These are phyloP conservation scores for Solanum infundibuliforme DNA, from an alignment of 257 asterid species.

Conservation along the genomic window DNA sequence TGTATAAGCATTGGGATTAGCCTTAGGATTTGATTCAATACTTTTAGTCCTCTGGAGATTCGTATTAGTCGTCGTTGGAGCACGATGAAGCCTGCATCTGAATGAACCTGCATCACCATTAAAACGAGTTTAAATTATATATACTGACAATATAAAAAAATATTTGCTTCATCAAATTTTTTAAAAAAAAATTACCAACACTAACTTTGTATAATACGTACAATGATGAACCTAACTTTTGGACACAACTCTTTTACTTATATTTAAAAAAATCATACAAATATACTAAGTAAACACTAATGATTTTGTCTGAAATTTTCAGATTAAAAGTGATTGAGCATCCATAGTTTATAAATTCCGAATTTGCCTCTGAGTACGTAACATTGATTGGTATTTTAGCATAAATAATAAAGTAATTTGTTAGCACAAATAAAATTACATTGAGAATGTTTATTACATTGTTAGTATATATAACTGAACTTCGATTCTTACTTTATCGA, in stretches of 20 bases:
- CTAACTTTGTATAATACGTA: background rate
- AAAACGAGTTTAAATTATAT: background rate
- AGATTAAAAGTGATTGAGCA: background rate
- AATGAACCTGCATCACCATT: background rate
- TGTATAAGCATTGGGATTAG: background rate
- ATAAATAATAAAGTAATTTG: too few species aligned
- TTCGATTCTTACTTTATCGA: background rate
- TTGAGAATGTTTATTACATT: too few species aligned
- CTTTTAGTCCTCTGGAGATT: slow-evolving; percentile 55
- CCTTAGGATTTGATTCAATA: slow-evolving; percentile 20
- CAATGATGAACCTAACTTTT: background rate
- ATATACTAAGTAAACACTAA: background rate
- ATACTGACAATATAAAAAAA: background rate
- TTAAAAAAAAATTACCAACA: background rate
- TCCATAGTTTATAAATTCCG: too few species aligned
- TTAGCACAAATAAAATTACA: too few species aligned
- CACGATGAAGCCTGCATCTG: slow-evolving; percentile 65
- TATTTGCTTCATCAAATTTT: too few species aligned
- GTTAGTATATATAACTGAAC: background rate
- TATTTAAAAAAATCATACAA: background rate
- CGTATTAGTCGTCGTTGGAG: slow-evolving; percentile 4
- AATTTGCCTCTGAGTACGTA: too few species aligned
- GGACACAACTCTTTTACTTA: background rate
- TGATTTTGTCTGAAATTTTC: background rate
- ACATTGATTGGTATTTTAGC: too few species aligned